Evolutionary conservation across 257 asterid species (phyloP).

Genomic region (Cordia subcordata): DNA sequence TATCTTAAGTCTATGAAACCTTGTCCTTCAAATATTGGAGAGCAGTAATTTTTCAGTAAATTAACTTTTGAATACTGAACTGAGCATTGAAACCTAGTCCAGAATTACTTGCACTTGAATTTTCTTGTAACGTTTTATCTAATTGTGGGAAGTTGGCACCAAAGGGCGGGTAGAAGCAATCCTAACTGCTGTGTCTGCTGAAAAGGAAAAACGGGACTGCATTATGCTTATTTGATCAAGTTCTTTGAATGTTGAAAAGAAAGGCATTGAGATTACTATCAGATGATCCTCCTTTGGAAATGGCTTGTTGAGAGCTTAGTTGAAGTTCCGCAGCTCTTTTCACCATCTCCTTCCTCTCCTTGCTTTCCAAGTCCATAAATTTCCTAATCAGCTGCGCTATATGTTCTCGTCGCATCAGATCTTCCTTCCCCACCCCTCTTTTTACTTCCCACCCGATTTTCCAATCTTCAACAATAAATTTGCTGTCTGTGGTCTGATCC

Average conservation of each 20-base stretch:
- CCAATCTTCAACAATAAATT: conserved; percentile 64
- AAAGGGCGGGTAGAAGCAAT: too few species aligned
- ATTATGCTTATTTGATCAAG: too few species aligned
- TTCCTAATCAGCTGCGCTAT: conserved; percentile 25
- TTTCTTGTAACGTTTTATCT: too few species aligned
- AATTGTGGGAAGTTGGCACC: too few species aligned
- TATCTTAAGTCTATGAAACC: too few species aligned
- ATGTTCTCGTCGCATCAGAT: conserved; percentile 27
- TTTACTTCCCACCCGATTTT: conserved; percentile 50
- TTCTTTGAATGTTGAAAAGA: neutral
- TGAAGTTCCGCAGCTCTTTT: conserved; percentile 35
- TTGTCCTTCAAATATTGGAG: too few species aligned
- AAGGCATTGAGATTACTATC: conserved; percentile 29
- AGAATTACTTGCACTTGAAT: too few species aligned
- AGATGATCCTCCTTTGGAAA: conserved; percentile 38
- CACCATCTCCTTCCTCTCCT: conserved; percentile 31
- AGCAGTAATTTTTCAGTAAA: too few species aligned
- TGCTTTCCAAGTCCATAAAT: conserved; percentile 45
- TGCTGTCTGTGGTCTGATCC: conserved; percentile 50
- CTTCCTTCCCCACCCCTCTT: conserved; percentile 23
- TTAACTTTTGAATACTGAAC: too few species aligned
- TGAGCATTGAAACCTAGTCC: too few species aligned
- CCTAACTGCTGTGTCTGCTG: too few species aligned
- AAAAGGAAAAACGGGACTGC: too few species aligned
- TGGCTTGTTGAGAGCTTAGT: conserved; percentile 26